Percentiles rank a stretch among this genome's conserved stretches.
phyloP scores from a whole-genome alignment of 2,329 filamentous ascomycete genomes.

The Penicillium sp. region DNA sequence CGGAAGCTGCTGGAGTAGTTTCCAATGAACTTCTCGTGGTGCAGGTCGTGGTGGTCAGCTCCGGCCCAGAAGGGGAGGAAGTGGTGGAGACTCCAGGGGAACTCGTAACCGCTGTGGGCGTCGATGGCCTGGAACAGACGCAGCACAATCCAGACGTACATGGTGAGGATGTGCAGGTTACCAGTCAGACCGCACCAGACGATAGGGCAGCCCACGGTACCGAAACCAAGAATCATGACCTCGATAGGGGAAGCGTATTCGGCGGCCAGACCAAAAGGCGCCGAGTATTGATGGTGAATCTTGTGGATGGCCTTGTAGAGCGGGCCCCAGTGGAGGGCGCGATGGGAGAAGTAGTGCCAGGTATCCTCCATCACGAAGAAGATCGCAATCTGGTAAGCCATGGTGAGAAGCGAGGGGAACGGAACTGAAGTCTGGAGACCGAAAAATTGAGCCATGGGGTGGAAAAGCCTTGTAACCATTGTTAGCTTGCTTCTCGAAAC shows the following conservation, averaged over 20 bases:
- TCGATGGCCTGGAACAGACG: constrained; percentile 97
- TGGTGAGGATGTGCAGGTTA: constrained; percentile 89
- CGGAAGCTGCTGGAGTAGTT: constrained; percentile 98
- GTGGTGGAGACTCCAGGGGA: constrained; percentile 93
- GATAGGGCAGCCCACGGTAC: constrained; percentile 75
- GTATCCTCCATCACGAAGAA: constrained; percentile 95
- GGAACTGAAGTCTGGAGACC: constrained; percentile 83
- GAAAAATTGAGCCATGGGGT: constrained; percentile 88
- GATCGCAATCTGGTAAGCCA: constrained; percentile 82
- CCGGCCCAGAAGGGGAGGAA: constrained; percentile 98
- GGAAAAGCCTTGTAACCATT: constrained; percentile 62
- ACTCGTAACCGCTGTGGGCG: constrained; percentile 95
- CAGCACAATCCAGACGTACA: constrained; percentile 93
- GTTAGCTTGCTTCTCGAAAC: constrained; percentile 3
- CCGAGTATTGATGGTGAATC: constrained; percentile 98
- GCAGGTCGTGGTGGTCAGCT: constrained; percentile 90
- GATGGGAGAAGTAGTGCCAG: constrained; percentile 98
- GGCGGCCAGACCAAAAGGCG: constrained; percentile 90
- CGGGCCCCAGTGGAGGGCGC: constrained; percentile 84
- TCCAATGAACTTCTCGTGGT: constrained; percentile 97
- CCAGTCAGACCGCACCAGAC: constrained; percentile 75
- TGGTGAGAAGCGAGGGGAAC: constrained; percentile 78
- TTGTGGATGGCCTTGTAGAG: constrained; percentile 98
- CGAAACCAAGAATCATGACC: constrained; percentile 87
- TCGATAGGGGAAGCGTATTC: constrained; percentile 98